Conservation (phyloP, 441 rosid species). For the Erodium trifolium region DNA sequence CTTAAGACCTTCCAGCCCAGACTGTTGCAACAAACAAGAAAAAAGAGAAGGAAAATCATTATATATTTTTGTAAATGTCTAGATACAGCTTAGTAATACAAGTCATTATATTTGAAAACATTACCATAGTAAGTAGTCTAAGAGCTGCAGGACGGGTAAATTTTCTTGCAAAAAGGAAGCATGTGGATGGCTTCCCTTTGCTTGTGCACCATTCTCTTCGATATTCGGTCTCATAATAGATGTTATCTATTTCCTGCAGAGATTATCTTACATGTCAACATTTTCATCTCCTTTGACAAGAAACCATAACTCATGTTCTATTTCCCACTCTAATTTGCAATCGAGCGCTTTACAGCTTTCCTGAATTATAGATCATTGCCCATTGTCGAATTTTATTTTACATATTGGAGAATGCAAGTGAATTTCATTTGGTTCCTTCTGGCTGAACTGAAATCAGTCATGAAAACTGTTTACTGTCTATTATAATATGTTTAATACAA, state of each 20-base stretch:
- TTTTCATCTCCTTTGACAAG: not conserved
- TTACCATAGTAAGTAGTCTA: conserved; percentile 64
- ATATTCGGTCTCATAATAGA: conserved; percentile 75
- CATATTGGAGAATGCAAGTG: too few species aligned
- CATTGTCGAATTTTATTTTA: not conserved
- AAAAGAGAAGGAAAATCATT: not conserved
- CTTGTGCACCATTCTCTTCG: conserved; percentile 91
- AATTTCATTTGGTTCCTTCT: not conserved
- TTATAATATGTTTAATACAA: too few species aligned
- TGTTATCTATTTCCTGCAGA: conserved; percentile 64
- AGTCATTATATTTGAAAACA: conserved; percentile 4
- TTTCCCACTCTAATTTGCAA: not conserved
- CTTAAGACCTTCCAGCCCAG: conserved; percentile 31
- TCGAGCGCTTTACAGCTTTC: not conserved
- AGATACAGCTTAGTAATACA: not conserved
- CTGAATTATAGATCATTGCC: not conserved
- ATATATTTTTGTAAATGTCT: not conserved
- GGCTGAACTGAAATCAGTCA: not conserved
- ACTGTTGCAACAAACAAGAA: conserved; percentile 28
- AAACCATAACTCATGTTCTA: not conserved
- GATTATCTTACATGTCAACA: not conserved
- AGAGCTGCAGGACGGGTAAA: conserved; percentile 89
- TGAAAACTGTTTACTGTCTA: too few species aligned
- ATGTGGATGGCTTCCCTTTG: conserved; percentile 67
- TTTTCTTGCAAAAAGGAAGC: conserved; percentile 94